phyloP scores from a whole-genome alignment of 768 basidiomycete species.

The Tricholoma terreum region DNA sequence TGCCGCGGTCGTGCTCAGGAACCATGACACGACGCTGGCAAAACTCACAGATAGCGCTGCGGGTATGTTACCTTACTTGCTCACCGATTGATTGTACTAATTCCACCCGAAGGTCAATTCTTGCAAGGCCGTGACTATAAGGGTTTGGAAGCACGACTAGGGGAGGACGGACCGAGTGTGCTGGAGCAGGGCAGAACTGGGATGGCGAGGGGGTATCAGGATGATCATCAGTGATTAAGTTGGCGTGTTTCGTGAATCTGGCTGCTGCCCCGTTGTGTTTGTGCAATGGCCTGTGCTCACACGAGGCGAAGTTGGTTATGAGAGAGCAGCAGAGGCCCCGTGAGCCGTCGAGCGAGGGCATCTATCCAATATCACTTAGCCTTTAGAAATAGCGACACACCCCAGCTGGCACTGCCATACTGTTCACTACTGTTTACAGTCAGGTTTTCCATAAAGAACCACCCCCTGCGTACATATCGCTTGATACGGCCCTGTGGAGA shows the following conservation, averaged over 20 bases:
- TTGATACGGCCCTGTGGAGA: too few species aligned
- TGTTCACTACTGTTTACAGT: too few species aligned
- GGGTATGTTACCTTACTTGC: constrained; percentile 37
- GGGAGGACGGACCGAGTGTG: constrained; percentile 74
- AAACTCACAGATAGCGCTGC: constrained; percentile 65
- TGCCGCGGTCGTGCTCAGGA: constrained; percentile 50
- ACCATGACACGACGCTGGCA: constrained; percentile 58
- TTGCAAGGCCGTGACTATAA: constrained; percentile 71
- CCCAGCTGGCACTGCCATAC: too few species aligned
- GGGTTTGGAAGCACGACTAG: constrained; percentile 76
- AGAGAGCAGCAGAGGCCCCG: too few species aligned
- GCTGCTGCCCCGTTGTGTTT: constrained; percentile 10
- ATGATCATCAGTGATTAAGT: constrained; percentile 33
- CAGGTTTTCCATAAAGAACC: too few species aligned
- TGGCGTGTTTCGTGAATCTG: background rate
- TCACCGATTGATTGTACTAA: background rate
- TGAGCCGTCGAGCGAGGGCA: background rate
- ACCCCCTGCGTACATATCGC: too few species aligned
- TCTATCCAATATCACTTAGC: too few species aligned
- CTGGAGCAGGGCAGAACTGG: constrained; percentile 90
- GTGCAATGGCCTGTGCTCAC: too few species aligned
- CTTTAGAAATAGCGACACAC: background rate
- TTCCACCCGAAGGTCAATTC: constrained; percentile 53
- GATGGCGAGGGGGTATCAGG: constrained; percentile 83
- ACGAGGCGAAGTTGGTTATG: too few species aligned